Evolutionary conservation across 768 basidiomycete species (phyloP).

Genomic region (Mrakia gelida): DNA sequence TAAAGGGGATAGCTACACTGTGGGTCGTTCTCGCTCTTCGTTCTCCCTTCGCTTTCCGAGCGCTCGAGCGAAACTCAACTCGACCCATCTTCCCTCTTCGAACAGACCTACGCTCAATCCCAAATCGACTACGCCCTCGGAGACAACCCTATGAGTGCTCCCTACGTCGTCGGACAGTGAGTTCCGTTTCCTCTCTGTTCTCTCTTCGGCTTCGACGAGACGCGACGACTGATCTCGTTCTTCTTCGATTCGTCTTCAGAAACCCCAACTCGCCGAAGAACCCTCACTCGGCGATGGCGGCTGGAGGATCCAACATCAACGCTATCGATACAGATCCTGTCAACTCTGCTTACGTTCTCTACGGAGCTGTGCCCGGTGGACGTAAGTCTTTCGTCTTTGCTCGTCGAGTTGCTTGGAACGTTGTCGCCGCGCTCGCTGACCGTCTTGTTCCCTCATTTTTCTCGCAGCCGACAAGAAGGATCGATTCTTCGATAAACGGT

Average conservation of each 20-base stretch:
- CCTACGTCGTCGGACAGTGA: conserved; percentile 70
- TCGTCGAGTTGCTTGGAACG: not conserved
- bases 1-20: conserved; percentile 60
- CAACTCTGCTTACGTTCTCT: conserved; percentile 69
- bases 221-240: not conserved
- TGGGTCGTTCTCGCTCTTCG: conserved; percentile 42
- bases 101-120: conserved; percentile 63
- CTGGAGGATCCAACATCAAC: conserved; percentile 68
- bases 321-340: conserved; percentile 68
- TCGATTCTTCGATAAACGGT: conserved; percentile 75
- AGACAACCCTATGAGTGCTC: conserved; percentile 79
- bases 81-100: conserved; percentile 21
- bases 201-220: not conserved
- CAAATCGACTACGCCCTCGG: conserved; percentile 82
- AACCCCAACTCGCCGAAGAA: conserved; percentile 88
- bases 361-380: conserved; percentile 85
- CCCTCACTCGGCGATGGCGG: conserved; percentile 84
- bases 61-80: too few species aligned
- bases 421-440: too few species aligned
- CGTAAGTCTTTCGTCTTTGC: conserved; percentile 40
- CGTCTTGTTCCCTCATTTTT: too few species aligned
- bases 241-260: not conserved
- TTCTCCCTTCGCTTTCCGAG: too few species aligned
- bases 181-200: not conserved
- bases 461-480: conserved; percentile 57